These are phyloP conservation scores for Citrus hindsii DNA, from an alignment of 345 rosid genomes.

Conservation along the genomic window DNA sequence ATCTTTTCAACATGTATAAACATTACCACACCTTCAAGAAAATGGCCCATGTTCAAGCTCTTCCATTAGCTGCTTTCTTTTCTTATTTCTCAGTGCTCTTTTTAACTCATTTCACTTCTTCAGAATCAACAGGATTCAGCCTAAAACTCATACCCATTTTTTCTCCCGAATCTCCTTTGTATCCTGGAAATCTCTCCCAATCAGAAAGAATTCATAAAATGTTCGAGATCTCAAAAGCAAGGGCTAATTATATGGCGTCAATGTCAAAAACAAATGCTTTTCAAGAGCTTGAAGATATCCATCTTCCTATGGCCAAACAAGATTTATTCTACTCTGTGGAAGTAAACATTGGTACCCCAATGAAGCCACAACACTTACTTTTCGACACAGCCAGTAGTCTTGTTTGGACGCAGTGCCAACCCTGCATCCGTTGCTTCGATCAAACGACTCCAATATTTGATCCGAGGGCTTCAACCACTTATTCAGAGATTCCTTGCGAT, in stretches of 20 bases:
- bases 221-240: not conserved
- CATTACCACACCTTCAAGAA: not conserved
- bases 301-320: not conserved
- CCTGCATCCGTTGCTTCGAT: not conserved
- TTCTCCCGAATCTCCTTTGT: not conserved
- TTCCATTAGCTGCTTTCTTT: not conserved
- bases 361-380: not conserved
- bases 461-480: not conserved
- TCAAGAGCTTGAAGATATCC: not conserved
- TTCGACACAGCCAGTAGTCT: not conserved
- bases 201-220: not conserved
- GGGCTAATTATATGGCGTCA: not conserved
- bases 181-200: not conserved
- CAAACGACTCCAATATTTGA: not conserved
- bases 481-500: not conserved
- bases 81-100: not conserved
- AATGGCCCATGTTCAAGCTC: not conserved
- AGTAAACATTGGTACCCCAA: not conserved
- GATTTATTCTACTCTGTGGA: not conserved
- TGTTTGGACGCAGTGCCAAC: slow-evolving; percentile 3
- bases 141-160: not conserved
- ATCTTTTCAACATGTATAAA: not conserved
- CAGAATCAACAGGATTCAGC: not conserved
- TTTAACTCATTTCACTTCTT: not conserved
- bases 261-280: not conserved